phyloP scores from a whole-genome alignment of 495 filamentous ascomycete genomes.

The Penicillium lividum region DNA sequence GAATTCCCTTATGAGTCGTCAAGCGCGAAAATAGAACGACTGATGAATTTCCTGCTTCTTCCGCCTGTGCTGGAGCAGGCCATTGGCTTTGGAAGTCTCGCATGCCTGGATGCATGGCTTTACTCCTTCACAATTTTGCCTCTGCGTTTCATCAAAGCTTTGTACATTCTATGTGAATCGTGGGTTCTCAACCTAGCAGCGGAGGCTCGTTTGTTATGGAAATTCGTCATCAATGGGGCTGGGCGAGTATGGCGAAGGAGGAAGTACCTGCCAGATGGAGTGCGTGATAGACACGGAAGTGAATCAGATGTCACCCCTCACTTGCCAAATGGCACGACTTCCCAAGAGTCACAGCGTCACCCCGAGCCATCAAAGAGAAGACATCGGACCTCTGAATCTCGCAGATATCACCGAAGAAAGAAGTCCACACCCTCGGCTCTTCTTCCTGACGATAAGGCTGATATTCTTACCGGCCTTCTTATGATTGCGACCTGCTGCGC shows the following conservation, averaged over 20 bases:
- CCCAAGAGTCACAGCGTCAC: slow-evolving; percentile 25
- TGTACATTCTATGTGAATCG: slow-evolving; percentile 73
- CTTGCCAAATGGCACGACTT: slow-evolving; percentile 14
- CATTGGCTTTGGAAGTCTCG: slow-evolving; percentile 81
- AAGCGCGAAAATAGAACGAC: slow-evolving; percentile 89
- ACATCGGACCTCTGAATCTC: slow-evolving; percentile 34
- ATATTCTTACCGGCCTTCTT: slow-evolving; percentile 85
- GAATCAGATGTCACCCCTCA: slow-evolving; percentile 30
- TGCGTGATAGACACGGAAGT: slow-evolving; percentile 19
- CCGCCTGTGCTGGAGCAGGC: slow-evolving; percentile 82
- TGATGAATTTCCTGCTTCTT: slow-evolving; percentile 85
- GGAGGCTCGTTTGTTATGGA: slow-evolving; percentile 66
- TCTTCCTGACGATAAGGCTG: slow-evolving; percentile 87
- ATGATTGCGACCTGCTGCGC: slow-evolving; percentile 81
- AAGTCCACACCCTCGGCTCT: slow-evolving; percentile 83
- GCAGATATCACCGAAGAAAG: slow-evolving; percentile 64
- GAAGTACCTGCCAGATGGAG: slow-evolving; percentile 34
- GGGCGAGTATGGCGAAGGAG: slow-evolving; percentile 74
- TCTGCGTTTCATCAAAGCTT: slow-evolving; percentile 81
- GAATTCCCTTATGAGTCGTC: slow-evolving; percentile 94
- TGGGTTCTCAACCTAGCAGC: slow-evolving; percentile 64
- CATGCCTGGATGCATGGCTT: slow-evolving; percentile 96
- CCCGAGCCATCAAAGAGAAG: slow-evolving; percentile 29
- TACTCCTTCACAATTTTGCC: slow-evolving; percentile 95
- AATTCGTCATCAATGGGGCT: slow-evolving; percentile 72